These are phyloP conservation scores for Eimeria maxima DNA, from an alignment of 169 alveolate genomes.

Conservation along the genomic window DNA sequence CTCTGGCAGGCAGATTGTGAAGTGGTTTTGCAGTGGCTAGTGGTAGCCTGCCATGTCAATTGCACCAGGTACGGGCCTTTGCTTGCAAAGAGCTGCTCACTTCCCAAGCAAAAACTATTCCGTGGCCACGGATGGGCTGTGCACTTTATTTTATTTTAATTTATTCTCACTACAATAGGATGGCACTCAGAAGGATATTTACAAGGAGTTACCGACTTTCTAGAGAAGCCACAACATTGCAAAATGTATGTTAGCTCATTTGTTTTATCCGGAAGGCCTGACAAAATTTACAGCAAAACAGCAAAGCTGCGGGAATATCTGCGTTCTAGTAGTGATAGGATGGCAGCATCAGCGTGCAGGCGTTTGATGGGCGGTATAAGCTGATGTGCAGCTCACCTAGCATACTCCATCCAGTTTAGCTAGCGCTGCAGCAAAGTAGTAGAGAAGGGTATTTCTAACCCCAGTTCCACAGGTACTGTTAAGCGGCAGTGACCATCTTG, in stretches of 20 bases:
- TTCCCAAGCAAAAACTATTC: background rate
- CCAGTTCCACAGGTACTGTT: too few relatives aligned
- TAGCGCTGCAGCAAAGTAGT: too few relatives aligned
- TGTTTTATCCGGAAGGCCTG: background rate
- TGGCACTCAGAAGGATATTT: background rate
- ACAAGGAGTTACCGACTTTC: background rate
- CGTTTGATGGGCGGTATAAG: too few relatives aligned
- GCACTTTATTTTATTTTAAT: background rate
- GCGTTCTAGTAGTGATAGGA: too few relatives aligned
- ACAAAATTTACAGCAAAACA: background rate
- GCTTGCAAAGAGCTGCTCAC: background rate
- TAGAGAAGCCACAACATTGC: background rate
- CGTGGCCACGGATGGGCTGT: background rate
- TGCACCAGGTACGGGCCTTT: background rate
- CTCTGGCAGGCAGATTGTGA: background rate
- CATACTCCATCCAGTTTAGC: too few relatives aligned
- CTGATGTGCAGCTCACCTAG: too few relatives aligned
- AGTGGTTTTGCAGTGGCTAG: background rate
- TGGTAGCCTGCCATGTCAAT: background rate
- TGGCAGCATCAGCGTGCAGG: too few relatives aligned
- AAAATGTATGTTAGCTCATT: background rate
- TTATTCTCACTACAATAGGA: background rate
- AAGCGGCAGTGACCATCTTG: too few relatives aligned
- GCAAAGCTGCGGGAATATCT: background rate
- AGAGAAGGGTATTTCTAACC: too few relatives aligned